Conservation (phyloP, 1,284 basidiomycete species). For the Fistulinella cinereoalba region DNA sequence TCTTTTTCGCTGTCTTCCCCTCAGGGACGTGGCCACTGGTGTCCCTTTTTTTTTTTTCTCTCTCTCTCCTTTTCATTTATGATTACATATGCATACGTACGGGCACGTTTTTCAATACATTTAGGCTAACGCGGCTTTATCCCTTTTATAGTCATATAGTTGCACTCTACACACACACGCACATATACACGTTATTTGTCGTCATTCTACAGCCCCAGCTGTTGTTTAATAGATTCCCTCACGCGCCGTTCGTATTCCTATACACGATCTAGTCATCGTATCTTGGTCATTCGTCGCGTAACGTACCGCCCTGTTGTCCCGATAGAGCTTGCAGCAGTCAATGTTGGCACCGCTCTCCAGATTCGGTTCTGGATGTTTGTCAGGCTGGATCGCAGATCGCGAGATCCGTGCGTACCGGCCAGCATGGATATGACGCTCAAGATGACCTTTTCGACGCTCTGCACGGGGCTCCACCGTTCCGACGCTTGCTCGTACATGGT, state of each 20-base stretch:
- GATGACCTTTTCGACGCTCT: conserved; percentile 95
- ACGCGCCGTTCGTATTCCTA: conserved; percentile 74
- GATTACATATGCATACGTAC: conserved; percentile 1
- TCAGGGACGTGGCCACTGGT: not conserved
- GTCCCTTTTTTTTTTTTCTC: not conserved
- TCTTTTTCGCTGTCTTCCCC: not conserved
- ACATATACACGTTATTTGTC: not conserved
- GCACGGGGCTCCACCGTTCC: conserved; percentile 97
- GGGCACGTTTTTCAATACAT: not conserved
- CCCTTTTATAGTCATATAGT: conserved; percentile 15
- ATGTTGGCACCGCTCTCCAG: conserved; percentile 98
- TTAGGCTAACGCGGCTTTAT: conserved; percentile 7
- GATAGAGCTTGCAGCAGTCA: conserved; percentile 94
- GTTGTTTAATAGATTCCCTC: conserved; percentile 65
- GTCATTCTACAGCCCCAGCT: conserved; percentile 60
- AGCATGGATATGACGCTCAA: conserved; percentile 97
- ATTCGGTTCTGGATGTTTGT: conserved; percentile 77
- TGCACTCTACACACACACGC: conserved; percentile 5
- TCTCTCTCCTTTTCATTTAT: not conserved
- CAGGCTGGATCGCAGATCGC: conserved; percentile 1
- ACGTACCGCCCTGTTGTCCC: conserved; percentile 69
- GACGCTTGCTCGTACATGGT: conserved; percentile 91
- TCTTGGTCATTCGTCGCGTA: not conserved
- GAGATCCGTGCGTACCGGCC: conserved; percentile 60
- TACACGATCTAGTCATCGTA: not conserved